These are phyloP conservation scores for Acacia pycnantha DNA, from an alignment of 331 rosid species.

Conservation along the genomic window DNA sequence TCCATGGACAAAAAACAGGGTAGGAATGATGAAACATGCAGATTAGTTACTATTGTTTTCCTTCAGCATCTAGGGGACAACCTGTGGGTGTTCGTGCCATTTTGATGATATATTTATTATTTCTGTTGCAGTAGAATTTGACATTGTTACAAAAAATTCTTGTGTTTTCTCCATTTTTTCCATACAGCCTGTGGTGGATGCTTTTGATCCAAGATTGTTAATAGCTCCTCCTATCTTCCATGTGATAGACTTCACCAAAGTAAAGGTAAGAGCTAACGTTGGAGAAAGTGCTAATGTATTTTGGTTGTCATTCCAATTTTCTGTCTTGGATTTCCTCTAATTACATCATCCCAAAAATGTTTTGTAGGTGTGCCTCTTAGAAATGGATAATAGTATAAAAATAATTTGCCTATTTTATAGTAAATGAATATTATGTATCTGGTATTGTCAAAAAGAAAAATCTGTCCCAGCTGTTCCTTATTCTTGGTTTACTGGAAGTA, in stretches of 20 bases:
- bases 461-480: not conserved
- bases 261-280: slow-evolving; percentile 44
- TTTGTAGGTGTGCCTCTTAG: not conserved
- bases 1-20: not conserved
- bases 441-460: not conserved
- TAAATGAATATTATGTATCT: not conserved
- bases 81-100: slow-evolving; percentile 14
- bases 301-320: slow-evolving; percentile 17
- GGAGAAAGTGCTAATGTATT: not conserved
- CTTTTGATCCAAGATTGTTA: slow-evolving; percentile 93
- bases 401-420: not conserved
- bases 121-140: slow-evolving; percentile 16
- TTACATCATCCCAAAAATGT: not conserved
- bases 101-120: slow-evolving; percentile 14
- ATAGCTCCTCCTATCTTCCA: slow-evolving; percentile 81
- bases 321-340: slow-evolving; percentile 15
- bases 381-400: not conserved
- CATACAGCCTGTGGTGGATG: slow-evolving; percentile 93
- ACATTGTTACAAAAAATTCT: not conserved
- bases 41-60: not conserved
- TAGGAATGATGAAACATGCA: not conserved
- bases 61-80: not conserved
- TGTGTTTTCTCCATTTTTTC: slow-evolving; percentile 7
- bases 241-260: slow-evolving; percentile 74
- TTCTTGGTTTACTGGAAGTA: not conserved